Base-by-base conservation (phyloP, 176 grass and related monocot species). In the Thalia dealbata region DNA sequence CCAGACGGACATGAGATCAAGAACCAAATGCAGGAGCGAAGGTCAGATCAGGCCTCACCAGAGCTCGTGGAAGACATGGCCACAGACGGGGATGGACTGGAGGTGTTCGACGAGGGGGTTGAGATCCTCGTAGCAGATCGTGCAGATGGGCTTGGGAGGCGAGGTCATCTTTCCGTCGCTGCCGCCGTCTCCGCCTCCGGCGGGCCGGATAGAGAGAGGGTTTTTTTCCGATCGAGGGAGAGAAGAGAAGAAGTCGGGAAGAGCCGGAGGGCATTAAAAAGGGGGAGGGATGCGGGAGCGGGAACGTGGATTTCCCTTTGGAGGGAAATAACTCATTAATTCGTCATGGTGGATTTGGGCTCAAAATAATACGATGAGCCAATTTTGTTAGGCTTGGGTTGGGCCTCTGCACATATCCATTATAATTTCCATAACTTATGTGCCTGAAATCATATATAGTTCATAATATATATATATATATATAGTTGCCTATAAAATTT, bases 61-160 rank as follows among this genome's bases (percentile, higher is more conserved):
- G 78, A 97, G 87, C 80, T 91, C 93, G 85, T 97, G 93, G 83
- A 97, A 90, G 73, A 92, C 93, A 76, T 96, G 93, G 76, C 93
- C 93, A 65, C 93, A 97, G 78, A 86, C 56, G 77, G 93, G 93
- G 73, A 92, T 81, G 79, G 65, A 88, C 80, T 88, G 83, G 66
- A 97, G 76, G 66, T 88, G 80, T 64, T 97, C 93, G 52, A 78
- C 86, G 69, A 90, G 70, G 27, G 82, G 93, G 21, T 81, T 83
- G 73, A 97, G 89, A 38, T 97, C 93, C 55, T 97, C 93, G 87
- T 90, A 96, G 79, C 93, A 96, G 83, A 96, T 89, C 60, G 86
- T 87, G 82, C 93, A 96, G 70, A 96, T 86, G 63, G 89, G 93
- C 89, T 85, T 92, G 13, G 78, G 43, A 13, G 42, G 1, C 21